These are phyloP conservation scores for Cladosporium sp. DNA, from an alignment of 2,329 filamentous ascomycete species.

Conservation along the genomic window DNA sequence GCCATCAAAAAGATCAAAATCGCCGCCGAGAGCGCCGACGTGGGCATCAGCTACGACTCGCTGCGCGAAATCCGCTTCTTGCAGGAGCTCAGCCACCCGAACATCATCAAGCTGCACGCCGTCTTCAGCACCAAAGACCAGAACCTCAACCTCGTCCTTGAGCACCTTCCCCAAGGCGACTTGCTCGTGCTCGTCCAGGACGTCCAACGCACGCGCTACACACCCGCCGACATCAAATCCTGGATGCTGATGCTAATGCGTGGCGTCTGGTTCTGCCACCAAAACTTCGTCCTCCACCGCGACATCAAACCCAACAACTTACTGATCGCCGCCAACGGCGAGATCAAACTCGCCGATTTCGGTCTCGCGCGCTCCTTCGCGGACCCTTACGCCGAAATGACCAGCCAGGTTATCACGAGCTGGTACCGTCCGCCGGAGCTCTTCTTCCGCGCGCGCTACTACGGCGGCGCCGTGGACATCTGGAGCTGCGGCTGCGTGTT, in stretches of 20 bases:
- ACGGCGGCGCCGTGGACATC: slow-evolving; percentile 86
- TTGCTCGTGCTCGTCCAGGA: slow-evolving; percentile 93
- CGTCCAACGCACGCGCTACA: slow-evolving; percentile 73
- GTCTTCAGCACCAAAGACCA: slow-evolving; percentile 96
- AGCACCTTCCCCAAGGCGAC: slow-evolving; percentile 91
- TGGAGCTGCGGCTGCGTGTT: slow-evolving; percentile 95
- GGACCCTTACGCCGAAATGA: slow-evolving; percentile 85
- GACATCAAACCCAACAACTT: slow-evolving; percentile 99
- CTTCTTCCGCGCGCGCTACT: slow-evolving; percentile 85
- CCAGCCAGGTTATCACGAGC: slow-evolving; percentile 88
- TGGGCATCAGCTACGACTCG: slow-evolving; percentile 86
- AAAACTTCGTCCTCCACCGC: slow-evolving; percentile 88
- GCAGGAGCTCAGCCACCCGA: slow-evolving; percentile 89
- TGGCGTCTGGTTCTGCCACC: slow-evolving; percentile 94
- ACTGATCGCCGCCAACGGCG: slow-evolving; percentile 87
- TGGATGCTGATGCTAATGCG: slow-evolving; percentile 98
- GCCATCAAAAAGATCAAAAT: slow-evolving; percentile 94
- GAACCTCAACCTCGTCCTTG: slow-evolving; percentile 92
- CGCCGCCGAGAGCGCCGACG: slow-evolving; percentile 78
- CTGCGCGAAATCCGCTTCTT: slow-evolving; percentile 95
- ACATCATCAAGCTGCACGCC: slow-evolving; percentile 88
- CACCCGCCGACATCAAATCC: slow-evolving; percentile 87
- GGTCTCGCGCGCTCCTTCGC: slow-evolving; percentile 87
- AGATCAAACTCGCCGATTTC: slow-evolving; percentile 96
- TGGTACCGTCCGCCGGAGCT: slow-evolving; percentile 97